Evolutionary conservation across 2,329 filamentous ascomycete species (phyloP).

Genomic region (Annulohypoxylon truncatum): DNA sequence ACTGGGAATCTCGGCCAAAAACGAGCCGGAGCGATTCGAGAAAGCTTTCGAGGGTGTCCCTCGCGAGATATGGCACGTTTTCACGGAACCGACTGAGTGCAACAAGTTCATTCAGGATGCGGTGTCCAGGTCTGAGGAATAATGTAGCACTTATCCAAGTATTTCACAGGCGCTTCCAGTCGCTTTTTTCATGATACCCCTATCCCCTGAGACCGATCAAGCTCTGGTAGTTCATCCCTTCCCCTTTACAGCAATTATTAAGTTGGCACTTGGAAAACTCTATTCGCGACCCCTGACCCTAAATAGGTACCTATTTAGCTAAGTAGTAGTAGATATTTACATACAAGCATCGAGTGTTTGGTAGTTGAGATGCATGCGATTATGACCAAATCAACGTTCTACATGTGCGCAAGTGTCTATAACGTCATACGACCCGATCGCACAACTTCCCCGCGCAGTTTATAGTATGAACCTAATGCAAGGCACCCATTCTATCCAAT

Average conservation of each 20-base stretch:
- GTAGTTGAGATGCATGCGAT: too few relatives aligned
- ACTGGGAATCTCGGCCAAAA: slow-evolving; percentile 77
- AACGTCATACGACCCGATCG: slow-evolving; percentile 32
- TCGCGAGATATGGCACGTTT: slow-evolving; percentile 79
- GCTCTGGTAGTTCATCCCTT: not conserved
- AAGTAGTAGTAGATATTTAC: not conserved
- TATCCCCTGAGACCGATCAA: not conserved
- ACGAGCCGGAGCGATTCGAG: slow-evolving; percentile 80
- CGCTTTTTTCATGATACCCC: slow-evolving; percentile 3
- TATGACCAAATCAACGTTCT: not conserved
- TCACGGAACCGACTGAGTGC: slow-evolving; percentile 79
- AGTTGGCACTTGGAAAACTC: too few relatives aligned
- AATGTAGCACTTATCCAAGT: not conserved
- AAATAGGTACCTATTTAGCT: not conserved
- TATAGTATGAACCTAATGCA: slow-evolving; percentile 1
- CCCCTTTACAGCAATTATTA: not conserved
- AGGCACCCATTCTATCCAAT: slow-evolving; percentile 26
- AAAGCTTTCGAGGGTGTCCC: slow-evolving; percentile 84
- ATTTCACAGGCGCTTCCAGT: not conserved
- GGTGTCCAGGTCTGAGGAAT: slow-evolving; percentile 30
- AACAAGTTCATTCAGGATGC: slow-evolving; percentile 53
- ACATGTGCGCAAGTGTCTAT: not conserved
- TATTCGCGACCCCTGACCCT: too few relatives aligned
- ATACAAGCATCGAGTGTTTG: too few relatives aligned
- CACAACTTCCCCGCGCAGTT: slow-evolving; percentile 15